Evolutionary conservation across 2,329 filamentous ascomycete species (phyloP), one percentile per base, ranked within the genome.

Genomic region (Claviceps monticola): DNA sequence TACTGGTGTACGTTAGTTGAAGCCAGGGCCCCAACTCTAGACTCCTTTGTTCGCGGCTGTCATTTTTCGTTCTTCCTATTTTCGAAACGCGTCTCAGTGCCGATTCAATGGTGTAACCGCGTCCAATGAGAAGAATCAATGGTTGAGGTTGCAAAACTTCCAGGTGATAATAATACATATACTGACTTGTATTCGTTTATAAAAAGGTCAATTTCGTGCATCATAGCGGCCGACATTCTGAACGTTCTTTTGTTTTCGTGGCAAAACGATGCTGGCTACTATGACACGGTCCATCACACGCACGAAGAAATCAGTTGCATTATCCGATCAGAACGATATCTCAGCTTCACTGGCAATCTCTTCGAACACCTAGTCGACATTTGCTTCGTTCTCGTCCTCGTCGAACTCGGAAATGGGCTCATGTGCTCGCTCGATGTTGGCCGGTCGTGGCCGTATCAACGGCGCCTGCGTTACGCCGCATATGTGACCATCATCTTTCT

Each of bases 311-410:
- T 54, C 17, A 54, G 50, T 19, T 21, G 43, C 26, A 34, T 54
- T 1, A 54, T 54, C 19, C 50, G 53, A 8, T 52, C 50, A 5
- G 53, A 54, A 39, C 43, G 53, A 26, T 54, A 52, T 41, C 48
- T 54, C 34, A 54, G 53, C 44, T 54, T 54, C 38, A 50, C 47
- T 3, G 53, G 53, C 26, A 54, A 54, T n/a, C 44, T 54, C 11
- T 54, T 52, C 42, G 53, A 54, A 47, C 44, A 54, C 26, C 19
- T 52, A 1, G 50, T 52, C 29, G 53, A 52, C 19, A 16, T 54
- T 34, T 17, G 45, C 16, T 50, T 54, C 17, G 34, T 54, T 21
- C 21, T 52, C 9, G 21, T 54, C 21, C 42, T 54, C 19, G 36
- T 51, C 17, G 53, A 54, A 51, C 38, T 54, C 3, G 53, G 53